phyloP scores from a whole-genome alignment of 306 rosid species.

The Pachyrhizus erosus region DNA sequence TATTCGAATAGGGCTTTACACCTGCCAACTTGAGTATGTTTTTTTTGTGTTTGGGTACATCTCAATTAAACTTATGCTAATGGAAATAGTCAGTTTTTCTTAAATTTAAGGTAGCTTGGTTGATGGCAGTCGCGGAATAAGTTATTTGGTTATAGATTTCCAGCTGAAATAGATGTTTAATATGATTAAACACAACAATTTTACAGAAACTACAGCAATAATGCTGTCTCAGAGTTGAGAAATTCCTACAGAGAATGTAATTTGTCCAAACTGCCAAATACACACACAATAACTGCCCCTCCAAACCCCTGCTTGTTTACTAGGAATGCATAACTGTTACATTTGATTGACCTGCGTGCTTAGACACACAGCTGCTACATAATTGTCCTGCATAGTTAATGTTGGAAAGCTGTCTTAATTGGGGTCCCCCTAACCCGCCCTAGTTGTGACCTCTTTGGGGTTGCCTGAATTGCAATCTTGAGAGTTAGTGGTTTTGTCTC shows the following conservation, averaged over 20 bases:
- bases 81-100: not conserved
- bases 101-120: slow-evolving; percentile 19
- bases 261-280: not conserved
- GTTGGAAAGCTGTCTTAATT: too few relatives aligned
- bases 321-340: not conserved
- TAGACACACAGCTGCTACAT: not conserved
- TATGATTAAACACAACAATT: too few relatives aligned
- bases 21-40: not conserved
- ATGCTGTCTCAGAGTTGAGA: too few relatives aligned
- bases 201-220: too few relatives aligned
- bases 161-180: too few relatives aligned
- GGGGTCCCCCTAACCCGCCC: too few relatives aligned
- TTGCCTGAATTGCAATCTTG: too few relatives aligned
- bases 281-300: not conserved
- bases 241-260: not conserved
- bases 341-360: not conserved
- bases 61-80: not conserved
- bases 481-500: too few relatives aligned
- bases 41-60: not conserved
- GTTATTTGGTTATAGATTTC: too few relatives aligned
- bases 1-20: too few relatives aligned
- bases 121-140: not conserved
- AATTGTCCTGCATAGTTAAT: too few relatives aligned
- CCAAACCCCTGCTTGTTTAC: not conserved
- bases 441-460: too few relatives aligned